A percentile compares a stretch with the other conserved stretches of the same genome.
phyloP scores from a whole-genome alignment of 2,329 filamentous ascomycete species.

The Penicillium glabrum region DNA sequence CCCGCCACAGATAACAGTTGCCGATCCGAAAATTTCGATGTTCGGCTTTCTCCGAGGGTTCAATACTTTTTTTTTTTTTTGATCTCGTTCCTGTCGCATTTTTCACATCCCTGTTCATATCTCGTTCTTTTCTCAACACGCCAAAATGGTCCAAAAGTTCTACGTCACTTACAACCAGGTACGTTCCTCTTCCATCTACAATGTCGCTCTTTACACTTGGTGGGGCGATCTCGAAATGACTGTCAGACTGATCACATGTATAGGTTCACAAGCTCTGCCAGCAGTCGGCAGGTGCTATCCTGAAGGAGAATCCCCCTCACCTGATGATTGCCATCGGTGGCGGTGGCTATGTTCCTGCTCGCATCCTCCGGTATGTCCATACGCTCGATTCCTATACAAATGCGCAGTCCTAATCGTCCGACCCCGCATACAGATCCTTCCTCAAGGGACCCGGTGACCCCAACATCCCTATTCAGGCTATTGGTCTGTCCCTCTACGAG shows the following conservation, averaged over 20 bases:
- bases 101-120: not conserved
- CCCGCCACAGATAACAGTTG: constrained; percentile 1
- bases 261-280: constrained; percentile 98
- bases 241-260: not conserved
- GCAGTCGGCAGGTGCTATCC: constrained; percentile 74
- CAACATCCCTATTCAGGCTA: constrained; percentile 99
- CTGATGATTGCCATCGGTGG: constrained; percentile 99
- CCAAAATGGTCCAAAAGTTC: constrained; percentile 76
- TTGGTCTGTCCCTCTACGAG: constrained; percentile 96
- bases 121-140: constrained; percentile 2
- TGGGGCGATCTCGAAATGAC: not conserved
- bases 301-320: constrained; percentile 83
- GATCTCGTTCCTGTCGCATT: not conserved
- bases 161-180: constrained; percentile 94
- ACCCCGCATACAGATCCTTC: constrained; percentile 65
- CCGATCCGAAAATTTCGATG: not conserved
- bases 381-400: not conserved
- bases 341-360: constrained; percentile 93
- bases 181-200: constrained; percentile 34
- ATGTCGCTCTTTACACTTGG: not conserved
- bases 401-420: not conserved
- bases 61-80: not conserved
- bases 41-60: not conserved
- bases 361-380: constrained; percentile 72
- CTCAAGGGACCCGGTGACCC: constrained; percentile 81